These are phyloP conservation scores for Aspergillus sp. DNA, from an alignment of 2,329 filamentous ascomycete species.

Conservation along the genomic window DNA sequence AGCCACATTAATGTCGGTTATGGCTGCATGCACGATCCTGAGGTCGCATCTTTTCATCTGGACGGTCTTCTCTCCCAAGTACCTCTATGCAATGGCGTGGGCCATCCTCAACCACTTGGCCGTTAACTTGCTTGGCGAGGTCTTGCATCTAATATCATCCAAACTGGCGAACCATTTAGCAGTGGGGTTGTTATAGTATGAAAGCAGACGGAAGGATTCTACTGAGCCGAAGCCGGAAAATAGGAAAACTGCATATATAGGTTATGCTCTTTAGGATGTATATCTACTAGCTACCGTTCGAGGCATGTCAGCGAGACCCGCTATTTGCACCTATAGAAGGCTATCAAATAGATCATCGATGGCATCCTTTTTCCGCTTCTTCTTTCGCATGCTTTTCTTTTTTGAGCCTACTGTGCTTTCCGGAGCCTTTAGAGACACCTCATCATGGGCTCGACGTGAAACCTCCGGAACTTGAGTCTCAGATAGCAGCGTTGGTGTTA, in stretches of 20 bases:
- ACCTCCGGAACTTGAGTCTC: neutral
- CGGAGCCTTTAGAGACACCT: neutral
- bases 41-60: slow-evolving; percentile 94
- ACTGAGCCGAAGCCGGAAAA: neutral
- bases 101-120: slow-evolving; percentile 75
- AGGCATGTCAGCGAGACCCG: neutral
- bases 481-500: neutral
- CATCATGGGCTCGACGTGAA: neutral
- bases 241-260: neutral
- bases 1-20: slow-evolving; percentile 68
- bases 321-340: slow-evolving; percentile 41
- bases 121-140: slow-evolving; percentile 66
- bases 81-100: slow-evolving; percentile 90
- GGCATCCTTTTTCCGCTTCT: slow-evolving; percentile 61
- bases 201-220: neutral
- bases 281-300: neutral
- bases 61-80: slow-evolving; percentile 98
- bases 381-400: slow-evolving; percentile 47
- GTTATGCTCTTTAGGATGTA: neutral
- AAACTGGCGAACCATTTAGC: neutral
- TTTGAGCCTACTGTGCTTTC: slow-evolving; percentile 4
- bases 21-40: slow-evolving; percentile 82
- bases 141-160: neutral
- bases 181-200: neutral
- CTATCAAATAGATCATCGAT: slow-evolving; percentile 73